These are phyloP conservation scores for Scopulariopsis brevicaulis DNA, from an alignment of 2,329 filamentous ascomycete genomes.

Conservation along the genomic window DNA sequence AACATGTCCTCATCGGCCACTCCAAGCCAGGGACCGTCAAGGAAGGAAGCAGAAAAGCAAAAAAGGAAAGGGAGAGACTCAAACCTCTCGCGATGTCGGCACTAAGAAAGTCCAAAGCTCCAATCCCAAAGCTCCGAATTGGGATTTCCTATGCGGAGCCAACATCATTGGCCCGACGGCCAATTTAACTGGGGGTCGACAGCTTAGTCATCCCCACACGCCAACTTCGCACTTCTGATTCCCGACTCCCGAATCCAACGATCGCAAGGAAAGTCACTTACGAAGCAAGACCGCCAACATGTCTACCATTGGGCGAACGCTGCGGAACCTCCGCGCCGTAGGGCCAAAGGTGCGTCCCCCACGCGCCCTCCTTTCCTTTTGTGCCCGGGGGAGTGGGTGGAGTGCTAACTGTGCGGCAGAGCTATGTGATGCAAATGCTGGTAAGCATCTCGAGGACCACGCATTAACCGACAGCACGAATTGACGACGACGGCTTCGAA, in stretches of 20 bases:
- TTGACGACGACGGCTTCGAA: neutral
- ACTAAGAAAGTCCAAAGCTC: no score
- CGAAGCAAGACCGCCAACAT: constrained; percentile 43
- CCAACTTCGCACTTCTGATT: neutral
- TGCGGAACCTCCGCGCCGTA: constrained; percentile 77
- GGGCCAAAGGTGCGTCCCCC: constrained; percentile 62
- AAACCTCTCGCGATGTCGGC: no score
- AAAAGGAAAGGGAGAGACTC: neutral
- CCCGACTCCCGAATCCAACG: neutral
- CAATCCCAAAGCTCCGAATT: neutral
- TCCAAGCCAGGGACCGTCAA: no score
- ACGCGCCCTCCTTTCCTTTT: neutral
- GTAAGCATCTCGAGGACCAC: constrained; percentile 42
- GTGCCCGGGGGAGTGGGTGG: neutral
- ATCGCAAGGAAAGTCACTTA: neutral
- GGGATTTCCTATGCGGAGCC: neutral
- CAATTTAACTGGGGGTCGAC: neutral
- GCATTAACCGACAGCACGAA: neutral
- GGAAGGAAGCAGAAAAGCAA: neutral
- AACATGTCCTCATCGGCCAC: constrained; percentile 1
- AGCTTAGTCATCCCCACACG: neutral
- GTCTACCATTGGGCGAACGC: constrained; percentile 82
- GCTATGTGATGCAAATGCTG: constrained; percentile 86
- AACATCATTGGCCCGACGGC: neutral
- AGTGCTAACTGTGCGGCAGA: constrained; percentile 39